Evolutionary conservation across 768 basidiomycete genomes (phyloP), one percentile per base, ranked within the genome.

Genomic region (Suillus weaverae): DNA sequence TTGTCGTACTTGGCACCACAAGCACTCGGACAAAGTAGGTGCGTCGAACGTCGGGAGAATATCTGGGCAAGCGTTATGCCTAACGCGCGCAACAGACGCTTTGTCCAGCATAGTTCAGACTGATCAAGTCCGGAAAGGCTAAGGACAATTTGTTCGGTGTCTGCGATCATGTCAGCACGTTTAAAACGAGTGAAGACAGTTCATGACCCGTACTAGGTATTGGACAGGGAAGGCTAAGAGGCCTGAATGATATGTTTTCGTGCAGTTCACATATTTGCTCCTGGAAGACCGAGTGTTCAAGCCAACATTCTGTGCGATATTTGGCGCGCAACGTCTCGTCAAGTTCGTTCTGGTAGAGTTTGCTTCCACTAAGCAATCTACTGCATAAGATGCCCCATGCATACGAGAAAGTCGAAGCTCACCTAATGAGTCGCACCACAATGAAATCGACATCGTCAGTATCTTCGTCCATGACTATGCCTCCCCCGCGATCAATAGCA

Each of bases 301-400:
- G 81, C 95, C 95, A 98, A 72, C 93, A 96, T 74, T 97, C 95
- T 0, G 95, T 97, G 51, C 95, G 85, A 70, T 88, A 93, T 68
- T 86, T 89, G 4, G 68, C 62, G 54, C 84, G 81, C 67, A 81
- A 70, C 1, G 41, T 13, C 8, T 78, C 75, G 61, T 88, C 86
- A 6, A 74, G 71, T 71, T 92, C 90, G 38, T 84, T 81, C 3
- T 75, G 77, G 68, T 82, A 91, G n/a, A 91, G 67, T 66, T 86
- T 86, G 68, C 89, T 91, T 33, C 90, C 91, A 70, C 91, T 93
- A 64, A 9, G 55, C 41, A 53, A 59, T n/a, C 62, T 7, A 3
- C 39, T 41, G 13, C 61, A 54, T 55, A 32, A 39, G 43, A 60
- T 7, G 39, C 14, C 10, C 16, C 39, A 46, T 56, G 3, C 61